Percentiles rank a stretch among this genome's conserved stretches.
Evolutionary conservation across 495 filamentous ascomycete genomes (phyloP).

Genomic region (Apiosordaria backusii): DNA sequence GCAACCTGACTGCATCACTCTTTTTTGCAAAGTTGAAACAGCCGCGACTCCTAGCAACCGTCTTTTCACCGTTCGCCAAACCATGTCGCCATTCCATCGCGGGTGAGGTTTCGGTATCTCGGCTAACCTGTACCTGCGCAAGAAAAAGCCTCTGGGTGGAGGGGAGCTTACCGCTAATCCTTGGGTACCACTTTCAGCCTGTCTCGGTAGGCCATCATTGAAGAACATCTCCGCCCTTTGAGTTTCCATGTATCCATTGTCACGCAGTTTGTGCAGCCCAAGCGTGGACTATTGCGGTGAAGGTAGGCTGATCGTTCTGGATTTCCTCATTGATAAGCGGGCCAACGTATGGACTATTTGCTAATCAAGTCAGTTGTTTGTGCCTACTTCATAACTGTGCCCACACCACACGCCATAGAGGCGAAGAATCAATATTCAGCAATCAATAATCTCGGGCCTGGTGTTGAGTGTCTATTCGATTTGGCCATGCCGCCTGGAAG

Average conservation of each 20-base stretch:
- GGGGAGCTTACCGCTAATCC: slow-evolving; percentile 1
- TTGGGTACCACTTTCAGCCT: background rate
- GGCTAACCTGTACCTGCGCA: background rate
- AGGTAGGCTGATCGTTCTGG: background rate
- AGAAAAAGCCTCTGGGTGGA: background rate
- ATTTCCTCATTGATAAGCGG: background rate
- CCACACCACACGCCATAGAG: background rate
- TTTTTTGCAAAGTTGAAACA: slow-evolving; percentile 14
- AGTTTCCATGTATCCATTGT: no score
- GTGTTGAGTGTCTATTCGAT: background rate
- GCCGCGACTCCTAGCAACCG: background rate
- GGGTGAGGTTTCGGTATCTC: background rate
- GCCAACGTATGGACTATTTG: background rate
- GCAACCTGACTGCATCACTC: slow-evolving; percentile 15
- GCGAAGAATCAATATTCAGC: background rate
- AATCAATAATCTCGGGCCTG: background rate
- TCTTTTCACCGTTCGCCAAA: background rate
- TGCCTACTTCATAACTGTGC: background rate
- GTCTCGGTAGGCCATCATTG: background rate
- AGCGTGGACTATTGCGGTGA: no score
- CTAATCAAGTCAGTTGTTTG: background rate
- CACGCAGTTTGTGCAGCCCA: no score
- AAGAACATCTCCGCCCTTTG: background rate
- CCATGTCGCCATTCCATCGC: background rate
- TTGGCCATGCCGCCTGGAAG: background rate